Evolutionary conservation across 257 asterid species (phyloP), one percentile per base, ranked within the genome.

Genomic region (Solanum corneliomulleri): DNA sequence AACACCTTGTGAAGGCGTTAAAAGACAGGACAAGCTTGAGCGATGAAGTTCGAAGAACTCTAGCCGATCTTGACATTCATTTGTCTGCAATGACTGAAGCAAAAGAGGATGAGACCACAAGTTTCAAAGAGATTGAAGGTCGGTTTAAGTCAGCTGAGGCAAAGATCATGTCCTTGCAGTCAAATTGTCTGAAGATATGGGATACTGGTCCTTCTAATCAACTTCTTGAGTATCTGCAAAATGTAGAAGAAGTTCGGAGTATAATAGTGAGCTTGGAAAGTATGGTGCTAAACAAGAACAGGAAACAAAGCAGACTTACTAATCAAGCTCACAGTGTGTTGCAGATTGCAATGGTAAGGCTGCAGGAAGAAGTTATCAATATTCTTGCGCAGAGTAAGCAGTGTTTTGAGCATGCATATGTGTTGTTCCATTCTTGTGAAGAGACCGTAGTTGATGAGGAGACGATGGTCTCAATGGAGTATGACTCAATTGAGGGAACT

Each of bases 271-370:
- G 71, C 62, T 89, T 92, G 47, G 89, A 81, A 72, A 87, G 80
- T 31, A 68, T 86, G 89, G 21, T 86, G 7, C 60, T 87, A 8
- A 90, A 71, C 78, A 85, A 82, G 49, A 70, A 62, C 6, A 47
- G 69, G 78, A 80, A 87, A 71, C 88, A 60, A 69, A 89, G 83
- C 75, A 89, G 84, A 56, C 89, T 94, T 25, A 52, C 87, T 35
- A 90, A 90, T 85, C 89, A 86, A 76, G 93, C 95, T 23, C 93
- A 91, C 2, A 52, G 56, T 71, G 62, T 76, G 86, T 87, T 92
- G 90, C 96, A 92, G 45, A 87, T 71, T 82, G 94, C 94, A 16
- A 94, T 93, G 97, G 91, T 86, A 68, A 90, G 92, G 89, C 93
- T 94, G 76, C 91, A 93, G 60, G 91, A 85, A 29, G 95, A 93